Evolutionary conservation across 2,329 filamentous ascomycete genomes (phyloP), one percentile per base, ranked within the genome.

Genomic region (Aspergillus unguis): DNA sequence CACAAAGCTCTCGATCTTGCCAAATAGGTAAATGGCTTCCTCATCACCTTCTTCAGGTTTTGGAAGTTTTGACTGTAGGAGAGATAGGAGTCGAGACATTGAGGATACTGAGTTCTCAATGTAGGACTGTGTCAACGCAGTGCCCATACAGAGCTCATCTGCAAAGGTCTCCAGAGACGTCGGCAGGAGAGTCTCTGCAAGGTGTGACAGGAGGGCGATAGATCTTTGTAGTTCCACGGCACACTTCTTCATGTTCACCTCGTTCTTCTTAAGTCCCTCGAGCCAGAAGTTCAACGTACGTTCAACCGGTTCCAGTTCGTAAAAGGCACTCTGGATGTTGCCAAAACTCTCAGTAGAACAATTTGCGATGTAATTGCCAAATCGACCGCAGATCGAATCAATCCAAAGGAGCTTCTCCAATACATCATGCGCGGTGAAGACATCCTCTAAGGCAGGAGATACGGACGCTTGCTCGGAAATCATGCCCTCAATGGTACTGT

Each of bases 261-360:
- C 91, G 61, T 95, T 91, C 48, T 85, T 85, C 58, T 90, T 86
- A 50, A 96, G 70, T 5, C 84, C 84, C 58, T 96, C 92, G 52
- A 97, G 88, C 84, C 91, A 96, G 50, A 82, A 82, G 65, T 96
- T 96, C 45, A 97, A 74, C 0, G 89, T 88, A 52, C 91, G 83
- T 73, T 99, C 94, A 8, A 97, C 90, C 0, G 92, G 90, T 67
- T 96, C 90, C 46, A 97, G 78, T 70, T 97, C 94, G 62, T 90
- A 89, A 53, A 94, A 73, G 2, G 91, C 88, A 38, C 86, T 85
- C 62, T 90, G 87, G 61, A 90, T 94, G 58, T 79, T 84, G 42
- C 82, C 80, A 68, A 97, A 97, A 53, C 90, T 83, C 44, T 89
- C 85, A 1, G 88, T 77, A 2, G 87, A 86, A 71, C 90, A 95